Evolutionary conservation across 2,329 filamentous ascomycete species (phyloP).

Genomic region (Fusarium goolgardi): DNA sequence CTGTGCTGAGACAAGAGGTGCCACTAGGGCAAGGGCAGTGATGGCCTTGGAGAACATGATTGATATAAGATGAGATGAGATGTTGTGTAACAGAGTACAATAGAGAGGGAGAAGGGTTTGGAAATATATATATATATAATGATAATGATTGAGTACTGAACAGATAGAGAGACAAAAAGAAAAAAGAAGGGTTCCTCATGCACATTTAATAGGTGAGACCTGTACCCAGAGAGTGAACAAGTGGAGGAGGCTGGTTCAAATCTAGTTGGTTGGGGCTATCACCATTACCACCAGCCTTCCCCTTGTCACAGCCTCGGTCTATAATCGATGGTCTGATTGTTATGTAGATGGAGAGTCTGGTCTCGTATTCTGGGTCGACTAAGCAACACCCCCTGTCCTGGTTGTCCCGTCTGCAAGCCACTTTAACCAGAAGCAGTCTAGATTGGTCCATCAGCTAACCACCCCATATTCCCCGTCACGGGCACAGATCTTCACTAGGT

Average conservation of each 20-base stretch:
- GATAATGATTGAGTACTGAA: neutral
- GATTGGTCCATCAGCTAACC: neutral
- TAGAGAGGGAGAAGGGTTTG: constrained; percentile 9
- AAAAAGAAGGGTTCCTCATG: constrained; percentile 12
- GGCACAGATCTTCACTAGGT: constrained; percentile 1
- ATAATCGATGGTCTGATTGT: constrained; percentile 5
- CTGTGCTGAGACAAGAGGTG: constrained; percentile 40
- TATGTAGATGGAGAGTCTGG: neutral
- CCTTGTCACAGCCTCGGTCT: constrained; percentile 31
- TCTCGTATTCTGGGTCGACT: constrained; percentile 11
- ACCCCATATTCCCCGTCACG: constrained; percentile 1
- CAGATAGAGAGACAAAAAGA: neutral
- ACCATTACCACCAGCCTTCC: constrained; percentile 10
- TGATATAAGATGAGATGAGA: neutral
- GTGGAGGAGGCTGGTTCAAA: constrained; percentile 31
- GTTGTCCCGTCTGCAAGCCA: constrained; percentile 1
- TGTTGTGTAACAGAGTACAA: constrained; percentile 21
- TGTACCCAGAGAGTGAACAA: neutral
- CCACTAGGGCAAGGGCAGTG: constrained; percentile 33
- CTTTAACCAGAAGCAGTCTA: neutral
- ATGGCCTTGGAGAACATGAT: constrained; percentile 38
- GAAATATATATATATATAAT: neutral
- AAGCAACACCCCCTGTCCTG: constrained; percentile 5
- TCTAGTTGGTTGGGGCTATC: neutral
- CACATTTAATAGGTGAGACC: constrained; percentile 17